A percentile compares a stretch with the other conserved stretches of the same genome.
Evolutionary conservation across 768 basidiomycete genomes (phyloP).

Genomic region (Coprinopsis cinerea): DNA sequence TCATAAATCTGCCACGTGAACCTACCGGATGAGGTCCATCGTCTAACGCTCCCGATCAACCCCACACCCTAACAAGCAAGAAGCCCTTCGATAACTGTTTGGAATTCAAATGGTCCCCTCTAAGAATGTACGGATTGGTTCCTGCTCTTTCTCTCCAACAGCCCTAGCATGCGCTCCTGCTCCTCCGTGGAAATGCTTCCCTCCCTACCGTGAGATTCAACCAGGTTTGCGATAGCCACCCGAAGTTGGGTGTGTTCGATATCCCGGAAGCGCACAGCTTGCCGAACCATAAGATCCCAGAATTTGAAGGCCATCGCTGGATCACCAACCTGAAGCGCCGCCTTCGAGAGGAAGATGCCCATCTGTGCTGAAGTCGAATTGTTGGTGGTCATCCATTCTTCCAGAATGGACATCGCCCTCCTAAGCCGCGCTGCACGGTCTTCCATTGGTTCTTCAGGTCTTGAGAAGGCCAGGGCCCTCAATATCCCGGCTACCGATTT

Average conservation of each 20-base stretch:
- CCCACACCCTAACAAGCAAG: not conserved
- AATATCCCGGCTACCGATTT: constrained; percentile 48
- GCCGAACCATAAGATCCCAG: constrained; percentile 46
- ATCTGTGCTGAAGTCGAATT: constrained; percentile 38
- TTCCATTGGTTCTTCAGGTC: constrained; percentile 17
- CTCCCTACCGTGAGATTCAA: constrained; percentile 23
- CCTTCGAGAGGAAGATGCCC: constrained; percentile 45
- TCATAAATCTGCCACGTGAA: constrained; percentile 20
- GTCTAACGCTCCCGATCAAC: constrained; percentile 2
- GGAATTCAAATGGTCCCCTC: not conserved
- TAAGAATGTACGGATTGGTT: not conserved
- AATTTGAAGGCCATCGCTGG: constrained; percentile 52
- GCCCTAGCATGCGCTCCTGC: not conserved
- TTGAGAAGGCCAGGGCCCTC: constrained; percentile 29
- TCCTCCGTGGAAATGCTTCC: constrained; percentile 5
- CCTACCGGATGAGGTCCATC: constrained; percentile 12
- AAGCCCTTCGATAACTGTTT: not conserved
- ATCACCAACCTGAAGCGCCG: constrained; percentile 43
- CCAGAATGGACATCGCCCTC: constrained; percentile 37
- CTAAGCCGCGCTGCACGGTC: constrained; percentile 28
- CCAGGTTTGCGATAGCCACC: constrained; percentile 28
- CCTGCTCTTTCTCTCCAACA: not conserved
- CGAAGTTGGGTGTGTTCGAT: constrained; percentile 39
- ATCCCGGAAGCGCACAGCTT: constrained; percentile 44
- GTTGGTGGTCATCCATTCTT: constrained; percentile 27